These are phyloP conservation scores for Chaetomium sp. DNA, from an alignment of 2,329 filamentous ascomycete species.

Conservation along the genomic window DNA sequence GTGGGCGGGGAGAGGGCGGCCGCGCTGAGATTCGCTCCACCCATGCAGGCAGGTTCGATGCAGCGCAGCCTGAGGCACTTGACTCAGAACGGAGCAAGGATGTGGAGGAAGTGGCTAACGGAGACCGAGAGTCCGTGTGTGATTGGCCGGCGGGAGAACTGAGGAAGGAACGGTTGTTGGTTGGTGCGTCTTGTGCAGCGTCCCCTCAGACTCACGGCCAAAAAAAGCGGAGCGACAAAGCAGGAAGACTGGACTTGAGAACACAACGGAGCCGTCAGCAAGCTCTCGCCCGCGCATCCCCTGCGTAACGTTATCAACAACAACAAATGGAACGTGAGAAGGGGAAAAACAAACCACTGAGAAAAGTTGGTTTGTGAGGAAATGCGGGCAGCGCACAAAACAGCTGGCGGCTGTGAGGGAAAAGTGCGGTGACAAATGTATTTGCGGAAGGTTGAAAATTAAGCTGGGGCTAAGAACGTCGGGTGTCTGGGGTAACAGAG, in stretches of 20 bases:
- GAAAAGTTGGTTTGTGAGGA: no score
- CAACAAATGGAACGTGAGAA: no score
- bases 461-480: no score
- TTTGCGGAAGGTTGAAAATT: no score
- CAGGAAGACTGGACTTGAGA: not conserved
- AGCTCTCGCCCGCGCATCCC: not conserved
- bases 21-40: conserved; percentile 2
- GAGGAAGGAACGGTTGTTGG: not conserved
- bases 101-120: conserved; percentile 13
- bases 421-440: no score
- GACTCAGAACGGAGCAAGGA: conserved; percentile 12
- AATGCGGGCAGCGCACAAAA: no score
- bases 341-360: no score
- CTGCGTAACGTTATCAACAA: not conserved
- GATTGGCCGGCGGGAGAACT: conserved; percentile 11
- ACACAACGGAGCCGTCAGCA: not conserved
- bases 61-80: conserved; percentile 15
- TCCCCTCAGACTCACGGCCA: not conserved
- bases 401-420: no score
- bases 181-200: conserved; percentile 2
- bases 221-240: conserved; percentile 3
- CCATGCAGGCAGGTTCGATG: conserved; percentile 6
- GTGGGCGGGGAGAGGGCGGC: not conserved
- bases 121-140: conserved; percentile 1
- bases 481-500: no score